Evolutionary conservation across 495 filamentous ascomycete species (phyloP), one percentile per base, ranked within the genome.

Genomic region (Hyphodiscus hymeniophilus): DNA sequence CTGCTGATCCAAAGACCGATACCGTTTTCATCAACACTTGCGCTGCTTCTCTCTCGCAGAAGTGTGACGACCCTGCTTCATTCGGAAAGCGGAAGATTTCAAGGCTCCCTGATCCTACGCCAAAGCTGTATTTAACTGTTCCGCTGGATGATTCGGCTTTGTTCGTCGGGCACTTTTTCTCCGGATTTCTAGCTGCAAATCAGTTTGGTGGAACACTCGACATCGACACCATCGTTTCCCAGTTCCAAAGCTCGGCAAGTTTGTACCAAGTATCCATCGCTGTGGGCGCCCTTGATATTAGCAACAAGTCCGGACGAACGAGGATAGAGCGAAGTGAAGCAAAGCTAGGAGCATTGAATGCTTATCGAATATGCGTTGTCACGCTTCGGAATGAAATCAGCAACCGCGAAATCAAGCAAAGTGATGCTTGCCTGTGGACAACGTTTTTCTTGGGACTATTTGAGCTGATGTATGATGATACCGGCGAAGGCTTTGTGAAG

Each of bases 381-480:
- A 20, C 2, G 3, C 26, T 56, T 24, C 53, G 40, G 13, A 23
- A n/a, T 3, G 48, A 48, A 0, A 35, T 56, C 7, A n/a, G 43
- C n/a, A 15, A 34, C 26, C 1, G 13, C 3, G 30, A 30, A 6
- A 7, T 47, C 18, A 3, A 20, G 11, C 3, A 47, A 24, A 48
- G 38, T 20, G 36, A 56, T 16, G 40, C 34, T 15, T 18, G 21
- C 11, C 22, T 57, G 1, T 58, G 55, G 55, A 54, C 22, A 8
- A 58, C 55, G 1, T 51, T 58, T 26, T 49, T 58, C 15, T 42
- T 54, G 8, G 55, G 55, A 0, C 18, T 58, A 1, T 58, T 58
- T 30, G 32, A 26, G 50, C 47, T 58, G 3, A 54, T 58, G 50
- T 51, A 41, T 20, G 55, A 58, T 42, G n/a, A n/a, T 7, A 24